phyloP scores from a whole-genome alignment of 495 filamentous ascomycete species.

The Penicillium salamii region DNA sequence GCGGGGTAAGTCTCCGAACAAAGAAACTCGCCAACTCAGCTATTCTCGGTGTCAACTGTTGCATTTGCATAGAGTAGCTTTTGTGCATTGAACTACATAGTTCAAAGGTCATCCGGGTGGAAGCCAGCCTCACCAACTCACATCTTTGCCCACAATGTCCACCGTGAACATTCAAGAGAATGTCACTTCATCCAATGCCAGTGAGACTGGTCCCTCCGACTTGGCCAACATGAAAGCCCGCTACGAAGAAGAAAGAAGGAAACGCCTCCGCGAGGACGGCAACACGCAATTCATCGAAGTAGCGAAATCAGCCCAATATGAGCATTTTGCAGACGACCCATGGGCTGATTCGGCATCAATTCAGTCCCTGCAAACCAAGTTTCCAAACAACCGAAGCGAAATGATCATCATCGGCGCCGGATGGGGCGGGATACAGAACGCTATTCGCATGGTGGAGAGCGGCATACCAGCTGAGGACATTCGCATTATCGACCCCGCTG shows the following conservation, averaged over 20 bases:
- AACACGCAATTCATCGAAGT: constrained; percentile 39
- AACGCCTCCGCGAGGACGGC: constrained; percentile 44
- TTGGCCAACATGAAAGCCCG: not conserved
- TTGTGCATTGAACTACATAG: no score
- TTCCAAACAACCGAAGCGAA: constrained; percentile 13
- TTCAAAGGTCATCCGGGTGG: no score
- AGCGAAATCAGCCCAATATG: constrained; percentile 3
- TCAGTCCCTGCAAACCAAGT: constrained; percentile 30
- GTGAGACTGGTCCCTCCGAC: no score
- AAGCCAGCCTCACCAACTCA: no score
- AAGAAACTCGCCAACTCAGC: no score
- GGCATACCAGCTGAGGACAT: constrained; percentile 46
- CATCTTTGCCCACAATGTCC: no score
- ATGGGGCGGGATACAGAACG: constrained; percentile 45
- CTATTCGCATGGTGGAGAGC: constrained; percentile 47
- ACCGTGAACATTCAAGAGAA: no score
- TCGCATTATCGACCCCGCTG: constrained; percentile 39
- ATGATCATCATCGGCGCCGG: constrained; percentile 49
- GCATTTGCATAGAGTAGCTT: no score
- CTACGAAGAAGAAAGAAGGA: constrained; percentile 45
- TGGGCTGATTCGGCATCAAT: constrained; percentile 40
- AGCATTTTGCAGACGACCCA: constrained; percentile 38
- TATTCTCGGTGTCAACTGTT: no score
- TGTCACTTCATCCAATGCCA: no score
- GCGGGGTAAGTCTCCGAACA: no score